These are phyloP conservation scores for Ceratocystis papillata DNA, from an alignment of 2,329 filamentous ascomycete species.

Conservation along the genomic window DNA sequence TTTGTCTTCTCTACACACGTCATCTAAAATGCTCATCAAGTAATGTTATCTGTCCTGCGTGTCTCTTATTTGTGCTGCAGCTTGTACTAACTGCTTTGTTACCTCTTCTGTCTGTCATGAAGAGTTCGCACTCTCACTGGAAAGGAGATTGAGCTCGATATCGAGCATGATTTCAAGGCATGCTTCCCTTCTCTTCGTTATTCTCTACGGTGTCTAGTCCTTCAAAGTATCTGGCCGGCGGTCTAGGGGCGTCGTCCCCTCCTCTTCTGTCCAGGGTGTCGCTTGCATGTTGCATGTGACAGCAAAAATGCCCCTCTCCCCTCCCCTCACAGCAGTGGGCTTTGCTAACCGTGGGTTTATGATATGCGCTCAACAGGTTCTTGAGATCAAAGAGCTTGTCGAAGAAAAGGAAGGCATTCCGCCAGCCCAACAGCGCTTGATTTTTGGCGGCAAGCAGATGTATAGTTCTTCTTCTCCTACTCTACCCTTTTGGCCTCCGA, in stretches of 20 bases:
- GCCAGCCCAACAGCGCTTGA: slow-evolving; percentile 89
- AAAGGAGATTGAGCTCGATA: slow-evolving; percentile 97
- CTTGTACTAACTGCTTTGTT: neutral
- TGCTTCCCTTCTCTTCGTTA: slow-evolving; percentile 23
- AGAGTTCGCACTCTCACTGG: slow-evolving; percentile 96
- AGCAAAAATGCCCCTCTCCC: neutral
- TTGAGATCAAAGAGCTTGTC: slow-evolving; percentile 95
- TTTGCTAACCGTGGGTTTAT: slow-evolving; percentile 4
- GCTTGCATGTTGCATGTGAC: neutral
- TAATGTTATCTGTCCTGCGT: slow-evolving; percentile 29
- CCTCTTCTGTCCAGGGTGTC: neutral
- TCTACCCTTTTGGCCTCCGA: neutral
- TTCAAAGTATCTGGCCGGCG: neutral
- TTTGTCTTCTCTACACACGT: neutral
- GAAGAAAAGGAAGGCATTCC: slow-evolving; percentile 99
- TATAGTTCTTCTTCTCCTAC: slow-evolving; percentile 35
- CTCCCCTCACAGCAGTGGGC: neutral
- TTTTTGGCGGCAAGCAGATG: slow-evolving; percentile 98
- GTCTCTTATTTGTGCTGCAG: neutral
- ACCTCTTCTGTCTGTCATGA: neutral
- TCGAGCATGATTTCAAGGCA: slow-evolving; percentile 90
- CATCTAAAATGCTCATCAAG: slow-evolving; percentile 42
- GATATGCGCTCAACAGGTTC: slow-evolving; percentile 48
- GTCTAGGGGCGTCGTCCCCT: neutral
- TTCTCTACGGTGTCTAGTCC: neutral